These are phyloP conservation scores for Hyphopichia wangnamkhiaoensis DNA, from an alignment of 1,139 yeast species.

Conservation along the genomic window DNA sequence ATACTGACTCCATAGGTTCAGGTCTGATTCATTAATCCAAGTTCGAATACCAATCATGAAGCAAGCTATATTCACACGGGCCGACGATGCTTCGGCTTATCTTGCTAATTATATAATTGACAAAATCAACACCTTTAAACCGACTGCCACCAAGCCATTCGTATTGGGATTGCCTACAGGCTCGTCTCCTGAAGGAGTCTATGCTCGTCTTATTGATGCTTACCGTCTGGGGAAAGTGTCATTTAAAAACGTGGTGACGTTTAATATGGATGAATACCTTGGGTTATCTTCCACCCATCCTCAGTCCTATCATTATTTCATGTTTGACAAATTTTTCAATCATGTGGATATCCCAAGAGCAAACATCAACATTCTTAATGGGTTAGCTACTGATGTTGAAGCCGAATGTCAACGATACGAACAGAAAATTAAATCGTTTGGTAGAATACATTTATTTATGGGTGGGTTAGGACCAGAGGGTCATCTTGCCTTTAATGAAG, in stretches of 20 bases:
- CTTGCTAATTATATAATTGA: slow-evolving; percentile 52
- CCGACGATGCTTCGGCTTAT: slow-evolving; percentile 49
- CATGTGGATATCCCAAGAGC: slow-evolving; percentile 57
- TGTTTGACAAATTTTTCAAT: slow-evolving; percentile 59
- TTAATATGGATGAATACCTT: slow-evolving; percentile 65
- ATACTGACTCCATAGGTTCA: no score
- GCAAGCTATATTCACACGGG: slow-evolving; percentile 40
- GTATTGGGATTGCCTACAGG: slow-evolving; percentile 68
- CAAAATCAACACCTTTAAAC: slow-evolving; percentile 46
- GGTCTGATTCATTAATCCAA: neutral
- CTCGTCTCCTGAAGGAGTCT: slow-evolving; percentile 64
- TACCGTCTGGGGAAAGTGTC: slow-evolving; percentile 46
- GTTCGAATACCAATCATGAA: slow-evolving; percentile 23
- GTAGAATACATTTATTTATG: slow-evolving; percentile 56
- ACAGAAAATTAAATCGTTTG: slow-evolving; percentile 48
- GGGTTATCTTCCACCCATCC: slow-evolving; percentile 50
- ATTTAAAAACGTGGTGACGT: slow-evolving; percentile 58
- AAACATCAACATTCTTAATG: slow-evolving; percentile 59
- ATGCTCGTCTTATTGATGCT: slow-evolving; percentile 48
- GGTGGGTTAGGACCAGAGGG: slow-evolving; percentile 71
- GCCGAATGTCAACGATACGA: slow-evolving; percentile 55
- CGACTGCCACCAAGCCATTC: slow-evolving; percentile 52
- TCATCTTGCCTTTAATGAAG: slow-evolving; percentile 64
- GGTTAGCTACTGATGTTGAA: slow-evolving; percentile 47
- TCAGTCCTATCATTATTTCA: slow-evolving; percentile 63